Percentiles rank a stretch among this genome's conserved stretches.
phyloP scores from a whole-genome alignment of 495 filamentous ascomycete species.

The Podospora didyma region DNA sequence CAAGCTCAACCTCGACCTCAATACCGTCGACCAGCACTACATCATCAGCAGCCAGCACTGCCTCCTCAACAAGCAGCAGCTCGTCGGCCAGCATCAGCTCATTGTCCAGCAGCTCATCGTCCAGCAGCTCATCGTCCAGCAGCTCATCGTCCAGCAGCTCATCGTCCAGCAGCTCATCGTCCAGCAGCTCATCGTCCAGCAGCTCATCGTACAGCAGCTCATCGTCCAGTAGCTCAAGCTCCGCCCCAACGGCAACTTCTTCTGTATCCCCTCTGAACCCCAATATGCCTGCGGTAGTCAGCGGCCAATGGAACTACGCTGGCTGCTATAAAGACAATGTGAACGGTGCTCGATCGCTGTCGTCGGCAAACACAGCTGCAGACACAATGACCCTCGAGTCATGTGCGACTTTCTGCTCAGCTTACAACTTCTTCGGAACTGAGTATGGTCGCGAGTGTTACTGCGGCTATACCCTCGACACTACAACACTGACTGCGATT shows the following conservation, averaged over 20 bases:
- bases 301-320: slow-evolving; percentile 16
- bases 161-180: background rate
- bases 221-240: background rate
- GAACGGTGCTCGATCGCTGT: slow-evolving; percentile 46
- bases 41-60: background rate
- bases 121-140: background rate
- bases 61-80: background rate
- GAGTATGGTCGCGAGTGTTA: slow-evolving; percentile 16
- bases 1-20: background rate
- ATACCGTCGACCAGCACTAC: no score
- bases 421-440: slow-evolving; percentile 28
- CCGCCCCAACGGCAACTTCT: slow-evolving; percentile 1
- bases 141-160: background rate
- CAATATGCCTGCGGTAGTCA: background rate
- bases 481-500: slow-evolving; percentile 3
- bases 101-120: background rate
- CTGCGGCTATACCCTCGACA: slow-evolving; percentile 23
- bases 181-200: background rate
- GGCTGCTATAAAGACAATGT: slow-evolving; percentile 31
- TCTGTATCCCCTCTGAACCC: slow-evolving; percentile 2
- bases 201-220: background rate
- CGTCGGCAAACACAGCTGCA: slow-evolving; percentile 31
- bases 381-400: slow-evolving; percentile 47
- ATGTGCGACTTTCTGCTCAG: slow-evolving; percentile 49
- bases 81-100: background rate